A percentile compares a stretch with the other conserved stretches of the same genome.
Evolutionary conservation across 352 stramenopile genomes (phyloP).

Genomic region (Pilasporangium apinafurcum): DNA sequence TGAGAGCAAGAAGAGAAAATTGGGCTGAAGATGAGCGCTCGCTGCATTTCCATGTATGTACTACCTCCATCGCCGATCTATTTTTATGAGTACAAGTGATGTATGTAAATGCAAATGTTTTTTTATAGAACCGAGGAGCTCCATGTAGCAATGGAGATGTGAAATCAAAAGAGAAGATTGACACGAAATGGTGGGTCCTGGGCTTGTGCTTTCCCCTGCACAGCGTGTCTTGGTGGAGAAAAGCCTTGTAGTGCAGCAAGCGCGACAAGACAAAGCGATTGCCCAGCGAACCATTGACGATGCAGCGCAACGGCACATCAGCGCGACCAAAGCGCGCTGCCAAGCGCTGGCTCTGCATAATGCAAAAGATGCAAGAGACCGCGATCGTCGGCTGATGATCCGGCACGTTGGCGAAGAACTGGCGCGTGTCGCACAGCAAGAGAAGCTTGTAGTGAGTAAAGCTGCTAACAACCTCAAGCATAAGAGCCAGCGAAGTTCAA

Average conservation of each 20-base stretch:
- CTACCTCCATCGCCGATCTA: too few species aligned
- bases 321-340: conserved; percentile 27
- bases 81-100: too few species aligned
- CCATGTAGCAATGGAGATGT: not conserved
- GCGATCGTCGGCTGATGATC: conserved; percentile 41
- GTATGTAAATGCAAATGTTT: too few species aligned
- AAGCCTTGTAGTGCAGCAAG: conserved; percentile 28
- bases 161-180: not conserved
- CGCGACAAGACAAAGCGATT: conserved; percentile 25
- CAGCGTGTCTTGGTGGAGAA: conserved; percentile 51
- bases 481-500: conserved; percentile 8
- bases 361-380: conserved; percentile 5
- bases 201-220: conserved; percentile 36
- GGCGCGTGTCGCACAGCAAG: conserved; percentile 29
- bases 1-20: too few species aligned
- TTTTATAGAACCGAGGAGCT: not conserved
- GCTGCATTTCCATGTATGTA: too few species aligned
- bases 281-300: conserved; percentile 28
- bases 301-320: conserved; percentile 13
- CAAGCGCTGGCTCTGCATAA: conserved; percentile 6
- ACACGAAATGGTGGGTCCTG: conserved; percentile 6
- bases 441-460: too few species aligned
- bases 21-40: too few species aligned
- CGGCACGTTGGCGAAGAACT: conserved; percentile 60
- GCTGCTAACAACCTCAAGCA: too few species aligned